Evolutionary conservation across 768 basidiomycete species (phyloP).

Genomic region (Agaricus subrufescens): DNA sequence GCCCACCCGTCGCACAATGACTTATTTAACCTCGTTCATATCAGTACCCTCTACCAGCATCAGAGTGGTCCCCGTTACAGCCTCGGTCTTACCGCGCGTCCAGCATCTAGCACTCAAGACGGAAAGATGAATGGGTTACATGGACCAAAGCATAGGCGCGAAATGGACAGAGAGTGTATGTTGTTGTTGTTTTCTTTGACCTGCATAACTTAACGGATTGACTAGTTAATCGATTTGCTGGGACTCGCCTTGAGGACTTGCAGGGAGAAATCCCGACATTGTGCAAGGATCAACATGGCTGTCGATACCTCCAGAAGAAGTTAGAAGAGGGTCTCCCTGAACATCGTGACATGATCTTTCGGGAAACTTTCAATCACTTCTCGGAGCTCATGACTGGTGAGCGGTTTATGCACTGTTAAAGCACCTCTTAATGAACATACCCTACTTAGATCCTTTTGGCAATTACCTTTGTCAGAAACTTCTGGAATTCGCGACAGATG

Average conservation of each 20-base stretch:
- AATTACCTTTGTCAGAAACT: constrained; percentile 99
- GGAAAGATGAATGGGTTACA: constrained; percentile 87
- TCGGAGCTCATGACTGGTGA: constrained; percentile 96
- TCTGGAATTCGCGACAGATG: constrained; percentile 94
- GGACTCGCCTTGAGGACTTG: constrained; percentile 91
- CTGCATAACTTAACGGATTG: constrained; percentile 2
- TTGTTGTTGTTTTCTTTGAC: constrained; percentile 2
- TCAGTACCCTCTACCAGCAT: constrained; percentile 39
- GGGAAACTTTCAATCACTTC: constrained; percentile 96
- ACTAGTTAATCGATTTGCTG: constrained; percentile 93
- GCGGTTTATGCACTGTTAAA: constrained; percentile 15
- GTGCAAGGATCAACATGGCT: constrained; percentile 99
- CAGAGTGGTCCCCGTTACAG: constrained; percentile 78
- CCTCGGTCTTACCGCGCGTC: constrained; percentile 53
- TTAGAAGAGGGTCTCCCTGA: constrained; percentile 93
- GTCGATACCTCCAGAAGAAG: constrained; percentile 98
- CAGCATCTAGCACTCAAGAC: constrained; percentile 44
- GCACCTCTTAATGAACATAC: constrained; percentile 6
- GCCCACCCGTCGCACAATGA: constrained; percentile 30
- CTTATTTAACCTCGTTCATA: constrained; percentile 17
- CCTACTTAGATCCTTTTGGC: constrained; percentile 82
- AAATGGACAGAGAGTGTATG: constrained; percentile 83
- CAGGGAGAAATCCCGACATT: constrained; percentile 90
- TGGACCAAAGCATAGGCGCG: constrained; percentile 92
- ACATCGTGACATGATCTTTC: constrained; percentile 99